Evolutionary conservation across 768 basidiomycete genomes (phyloP), one percentile per base, ranked within the genome.

Genomic region (Rubroboletus satanas): DNA sequence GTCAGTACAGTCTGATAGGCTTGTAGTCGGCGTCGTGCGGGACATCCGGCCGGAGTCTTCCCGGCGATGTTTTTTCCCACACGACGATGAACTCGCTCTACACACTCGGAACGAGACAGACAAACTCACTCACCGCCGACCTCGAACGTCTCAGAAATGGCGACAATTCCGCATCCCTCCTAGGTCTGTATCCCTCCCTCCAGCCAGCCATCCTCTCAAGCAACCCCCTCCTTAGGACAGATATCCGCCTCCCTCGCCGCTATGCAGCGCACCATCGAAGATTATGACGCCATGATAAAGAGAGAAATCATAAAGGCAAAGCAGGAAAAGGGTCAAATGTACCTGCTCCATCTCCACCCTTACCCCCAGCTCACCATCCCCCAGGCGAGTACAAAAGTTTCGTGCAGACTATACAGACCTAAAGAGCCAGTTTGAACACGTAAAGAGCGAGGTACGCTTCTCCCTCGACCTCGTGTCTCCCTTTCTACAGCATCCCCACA

Each of bases 211-310:
- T 1, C 31, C n/a, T 9, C 39, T 36, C 57, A 36, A 9, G 39
- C 56, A 54, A 56, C 69, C 39, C 59, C 61, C 62, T 56, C 57
- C 63, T 71, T 77, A 95, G 95, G 95, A 72, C 96, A 98, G 81
- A 93, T 99, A 73, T 91, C 92, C 32, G 94, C 95, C n/a, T 94
- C 93, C 9, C 77, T 99, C n/a, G 84, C 93, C 28, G 94, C 93
- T 2, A 87, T 98, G 81, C 87, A 90, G 47, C 76, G 97, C 54
- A 94, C 97, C 51, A 87, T 98, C 59, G 95, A 98, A 57, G 97
- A 99, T 67, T 98, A 96, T 66, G 95, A 98, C 64, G 88, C 90
- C 9, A 94, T 98, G 90, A 93, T 91, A 0, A 91, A 88, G 75
- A 80, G 95, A 58, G 97, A 99, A 72, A 93, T 97, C 66, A 94